phyloP scores from a whole-genome alignment of 352 stramenopile species.

The Pythium dissotocum region DNA sequence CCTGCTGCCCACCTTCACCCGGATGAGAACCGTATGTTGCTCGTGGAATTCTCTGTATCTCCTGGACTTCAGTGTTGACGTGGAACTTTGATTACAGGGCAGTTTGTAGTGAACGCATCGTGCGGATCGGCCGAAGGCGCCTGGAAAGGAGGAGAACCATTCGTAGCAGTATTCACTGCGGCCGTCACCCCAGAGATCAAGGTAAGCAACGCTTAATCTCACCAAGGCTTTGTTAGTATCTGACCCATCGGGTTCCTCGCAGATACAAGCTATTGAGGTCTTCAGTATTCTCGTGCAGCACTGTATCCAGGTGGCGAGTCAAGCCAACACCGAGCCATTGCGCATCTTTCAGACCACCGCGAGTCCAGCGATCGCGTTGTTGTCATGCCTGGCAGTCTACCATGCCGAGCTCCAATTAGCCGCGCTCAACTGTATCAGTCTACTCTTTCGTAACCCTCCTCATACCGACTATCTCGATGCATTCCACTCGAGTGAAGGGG shows the following conservation, averaged over 20 bases:
- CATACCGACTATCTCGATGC: slow-evolving; percentile 32
- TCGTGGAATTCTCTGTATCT: neutral
- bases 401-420: slow-evolving; percentile 34
- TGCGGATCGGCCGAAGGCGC: slow-evolving; percentile 24
- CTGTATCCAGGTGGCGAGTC: slow-evolving; percentile 12
- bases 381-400: slow-evolving; percentile 38
- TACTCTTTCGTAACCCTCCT: slow-evolving; percentile 33
- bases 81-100: slow-evolving; percentile 26
- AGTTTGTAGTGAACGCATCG: slow-evolving; percentile 44
- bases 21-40: slow-evolving; percentile 41
- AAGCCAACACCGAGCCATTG: neutral
- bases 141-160: slow-evolving; percentile 55
- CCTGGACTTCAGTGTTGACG: neutral
- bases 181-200: slow-evolving; percentile 27
- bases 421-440: slow-evolving; percentile 41
- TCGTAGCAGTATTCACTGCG: slow-evolving; percentile 38
- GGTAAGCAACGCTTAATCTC: neutral
- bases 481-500: slow-evolving; percentile 33
- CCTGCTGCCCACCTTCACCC: slow-evolving; percentile 28
- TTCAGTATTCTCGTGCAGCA: slow-evolving; percentile 29
- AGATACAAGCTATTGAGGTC: slow-evolving; percentile 29
- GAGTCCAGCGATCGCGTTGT: slow-evolving; percentile 32
- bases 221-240: neutral
- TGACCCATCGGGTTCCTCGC: neutral
- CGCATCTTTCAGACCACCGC: slow-evolving; percentile 38